Percentiles rank a stretch among this genome's conserved stretches.
Conservation (phyloP, 2,329 filamentous ascomycete genomes). For the Gaeumannomyces tritici region DNA sequence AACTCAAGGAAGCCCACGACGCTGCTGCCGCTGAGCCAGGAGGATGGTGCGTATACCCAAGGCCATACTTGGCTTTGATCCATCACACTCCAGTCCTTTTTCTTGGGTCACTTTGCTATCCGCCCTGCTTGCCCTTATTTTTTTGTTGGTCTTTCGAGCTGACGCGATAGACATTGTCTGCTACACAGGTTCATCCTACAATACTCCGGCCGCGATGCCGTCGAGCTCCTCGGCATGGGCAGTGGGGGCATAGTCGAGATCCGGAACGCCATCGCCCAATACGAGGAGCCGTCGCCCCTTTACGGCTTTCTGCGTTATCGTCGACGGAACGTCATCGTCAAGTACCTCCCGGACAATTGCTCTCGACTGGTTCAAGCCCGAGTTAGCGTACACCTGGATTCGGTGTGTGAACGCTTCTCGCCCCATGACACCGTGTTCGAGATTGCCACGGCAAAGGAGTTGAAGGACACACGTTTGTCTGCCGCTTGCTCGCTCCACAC, state of each 20-base stretch:
- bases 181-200: constrained; percentile 81
- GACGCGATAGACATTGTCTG: neutral
- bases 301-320: constrained; percentile 90
- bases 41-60: constrained; percentile 71
- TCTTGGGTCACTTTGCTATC: neutral
- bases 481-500: constrained; percentile 84
- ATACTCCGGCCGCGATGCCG: constrained; percentile 80
- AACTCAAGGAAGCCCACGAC: constrained; percentile 78
- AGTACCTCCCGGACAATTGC: constrained; percentile 83
- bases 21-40: constrained; percentile 71
- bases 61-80: constrained; percentile 5
- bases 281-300: constrained; percentile 76
- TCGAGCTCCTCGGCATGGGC: constrained; percentile 68
- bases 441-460: constrained; percentile 63
- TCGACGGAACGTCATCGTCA: constrained; percentile 81
- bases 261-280: constrained; percentile 65
- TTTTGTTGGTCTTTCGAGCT: neutral
- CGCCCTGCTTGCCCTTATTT: neutral
- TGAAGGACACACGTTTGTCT: constrained; percentile 81
- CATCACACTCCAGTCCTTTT: constrained; percentile 2
- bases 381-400: constrained; percentile 63
- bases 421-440: constrained; percentile 81
- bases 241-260: constrained; percentile 78
- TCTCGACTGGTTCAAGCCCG: constrained; percentile 88
- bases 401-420: constrained; percentile 61